Conservation (phyloP, 352 stramenopile species). For the Plasmopara muralis region DNA sequence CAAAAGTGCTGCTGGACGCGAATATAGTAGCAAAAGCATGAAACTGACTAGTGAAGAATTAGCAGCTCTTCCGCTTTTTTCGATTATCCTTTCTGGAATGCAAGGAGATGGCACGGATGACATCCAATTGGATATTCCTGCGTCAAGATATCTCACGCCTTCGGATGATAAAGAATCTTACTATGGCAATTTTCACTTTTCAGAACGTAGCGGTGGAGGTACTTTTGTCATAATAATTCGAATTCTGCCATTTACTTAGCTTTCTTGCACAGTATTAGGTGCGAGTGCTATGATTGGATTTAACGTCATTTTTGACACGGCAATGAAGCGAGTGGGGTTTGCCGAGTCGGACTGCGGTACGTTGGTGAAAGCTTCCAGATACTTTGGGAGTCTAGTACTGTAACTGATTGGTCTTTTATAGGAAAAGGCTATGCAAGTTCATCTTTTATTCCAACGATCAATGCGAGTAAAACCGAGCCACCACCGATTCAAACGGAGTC, state of each 20-base stretch:
- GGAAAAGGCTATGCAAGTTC: slow-evolving; percentile 17
- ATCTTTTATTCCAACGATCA: slow-evolving; percentile 8
- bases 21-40: slow-evolving; percentile 62
- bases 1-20: slow-evolving; percentile 30
- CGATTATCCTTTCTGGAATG: slow-evolving; percentile 54
- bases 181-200: slow-evolving; percentile 80
- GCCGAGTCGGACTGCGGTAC: slow-evolving; percentile 62
- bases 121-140: slow-evolving; percentile 55
- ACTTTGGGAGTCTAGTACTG: neutral
- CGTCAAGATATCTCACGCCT: slow-evolving; percentile 57
- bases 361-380: neutral
- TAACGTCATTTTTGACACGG: slow-evolving; percentile 80
- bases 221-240: slow-evolving; percentile 11
- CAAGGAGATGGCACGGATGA: slow-evolving; percentile 39
- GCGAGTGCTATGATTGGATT: slow-evolving; percentile 75
- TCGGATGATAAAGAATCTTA: slow-evolving; percentile 41
- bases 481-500: slow-evolving; percentile 2
- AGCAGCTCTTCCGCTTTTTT: slow-evolving; percentile 46
- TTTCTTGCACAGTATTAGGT: slow-evolving; percentile 47
- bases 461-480: slow-evolving; percentile 4
- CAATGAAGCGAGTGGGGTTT: slow-evolving; percentile 74
- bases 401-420: neutral
- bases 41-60: slow-evolving; percentile 36
- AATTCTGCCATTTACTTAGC: slow-evolving; percentile 1
- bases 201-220: slow-evolving; percentile 64